A percentile compares a stretch with the other conserved stretches of the same genome.
Conservation (phyloP, 2,329 filamentous ascomycete species). For the Atkinsonella texensis region DNA sequence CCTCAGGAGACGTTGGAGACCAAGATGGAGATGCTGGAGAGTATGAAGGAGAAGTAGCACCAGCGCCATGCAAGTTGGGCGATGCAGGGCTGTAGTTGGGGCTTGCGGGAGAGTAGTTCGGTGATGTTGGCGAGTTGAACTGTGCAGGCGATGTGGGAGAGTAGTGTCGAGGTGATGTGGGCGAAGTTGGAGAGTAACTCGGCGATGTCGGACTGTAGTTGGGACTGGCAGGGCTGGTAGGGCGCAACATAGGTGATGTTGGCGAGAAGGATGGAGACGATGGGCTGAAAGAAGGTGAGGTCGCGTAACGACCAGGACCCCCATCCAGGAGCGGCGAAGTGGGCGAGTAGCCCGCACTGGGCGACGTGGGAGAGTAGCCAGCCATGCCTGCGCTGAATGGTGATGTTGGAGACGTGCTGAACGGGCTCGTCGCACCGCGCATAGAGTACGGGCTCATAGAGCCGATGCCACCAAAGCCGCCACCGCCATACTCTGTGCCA, state of each 20-base stretch:
- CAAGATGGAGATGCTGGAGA: constrained; percentile 64
- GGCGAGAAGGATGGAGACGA: constrained; percentile 53
- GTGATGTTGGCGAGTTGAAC: constrained; percentile 66
- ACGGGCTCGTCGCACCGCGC: constrained; percentile 57
- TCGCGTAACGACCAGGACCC: constrained; percentile 39
- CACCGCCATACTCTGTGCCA: constrained; percentile 45
- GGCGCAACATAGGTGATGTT: constrained; percentile 46
- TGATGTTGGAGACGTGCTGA: constrained; percentile 57
- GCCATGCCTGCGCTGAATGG: constrained; percentile 44
- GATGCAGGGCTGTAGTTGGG: constrained; percentile 63
- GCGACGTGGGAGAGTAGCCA: constrained; percentile 67
- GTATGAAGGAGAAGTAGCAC: constrained; percentile 47
- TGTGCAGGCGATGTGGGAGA: constrained; percentile 59
- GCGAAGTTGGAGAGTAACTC: constrained; percentile 51
- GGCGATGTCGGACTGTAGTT: constrained; percentile 56
- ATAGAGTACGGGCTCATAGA: constrained; percentile 54
- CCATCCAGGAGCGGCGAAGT: constrained; percentile 56
- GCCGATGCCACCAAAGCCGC: constrained; percentile 36
- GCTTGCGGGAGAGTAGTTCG: constrained; percentile 58
- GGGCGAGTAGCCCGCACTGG: constrained; percentile 61
- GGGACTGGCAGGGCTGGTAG: constrained; percentile 43
- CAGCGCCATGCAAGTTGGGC: constrained; percentile 34
- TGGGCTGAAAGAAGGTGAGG: constrained; percentile 51
- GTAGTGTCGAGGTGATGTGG: constrained; percentile 44
- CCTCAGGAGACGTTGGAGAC: constrained; percentile 59